Base-by-base conservation (phyloP, 306 rosid genomes). In the Senna siamea region DNA sequence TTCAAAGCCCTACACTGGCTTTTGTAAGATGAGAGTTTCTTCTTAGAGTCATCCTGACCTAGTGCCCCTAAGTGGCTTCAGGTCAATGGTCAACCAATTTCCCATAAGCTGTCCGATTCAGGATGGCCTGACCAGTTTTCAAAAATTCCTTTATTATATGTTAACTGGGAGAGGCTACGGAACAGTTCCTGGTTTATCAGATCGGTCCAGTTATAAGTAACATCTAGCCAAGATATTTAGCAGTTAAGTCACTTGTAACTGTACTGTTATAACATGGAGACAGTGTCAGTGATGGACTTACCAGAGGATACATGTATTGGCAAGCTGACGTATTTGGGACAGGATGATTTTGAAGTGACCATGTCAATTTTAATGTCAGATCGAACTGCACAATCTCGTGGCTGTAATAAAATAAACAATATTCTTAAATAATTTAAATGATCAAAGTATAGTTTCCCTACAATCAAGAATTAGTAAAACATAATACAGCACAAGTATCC, bases 281-380 rank as follows among this genome's bases (percentile, higher is more conserved):
- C 14, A n/a, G n/a, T n/a, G n/a, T n/a, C n/a, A 52, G 50, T 26
- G 56, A 51, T 69, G 72, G 73, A 65, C 83, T 80, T 80, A 89
- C 90, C 86, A 2, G 4, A 50, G 12, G 95, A 75, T 32, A 23
- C 75, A 66, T 60, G 55, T 70, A 77, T 82, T 32, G 99, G 99
- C 85, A 94, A 76, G 86, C 88, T 83, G 66, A 94, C 81, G 52
- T 88, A 94, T 57, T 5, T 40, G 51, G 99, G 99, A 75, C 99
- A 94, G 14, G 96, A 88, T 62, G 37, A 26, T 74, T 76, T 79
- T 6, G 90, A 84, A 72, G 88, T 83, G 40, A 80, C 78, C 76
- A 68, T 51, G 50, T 64, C 87, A 72, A 71, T 84, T 76, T 71
- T 77, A 58, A 43, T 30, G 66, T 54, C 55, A 73, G 89, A 65